Percentiles rank a stretch among this genome's conserved stretches.
These are phyloP conservation scores for Citrullus amarus DNA, from an alignment of 306 rosid species.

Conservation along the genomic window DNA sequence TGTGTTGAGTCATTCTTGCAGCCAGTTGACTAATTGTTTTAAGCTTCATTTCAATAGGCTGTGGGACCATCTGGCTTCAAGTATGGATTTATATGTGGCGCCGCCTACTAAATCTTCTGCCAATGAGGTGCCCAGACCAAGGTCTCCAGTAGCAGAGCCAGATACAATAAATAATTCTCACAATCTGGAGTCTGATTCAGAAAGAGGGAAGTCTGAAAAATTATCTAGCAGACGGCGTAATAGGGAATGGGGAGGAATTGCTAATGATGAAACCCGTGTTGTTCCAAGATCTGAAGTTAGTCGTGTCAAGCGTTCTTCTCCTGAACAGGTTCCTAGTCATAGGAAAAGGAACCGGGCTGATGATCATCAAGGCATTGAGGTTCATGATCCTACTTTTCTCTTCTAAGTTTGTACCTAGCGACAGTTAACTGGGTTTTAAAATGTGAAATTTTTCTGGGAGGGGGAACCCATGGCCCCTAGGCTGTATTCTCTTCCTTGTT, in stretches of 20 bases:
- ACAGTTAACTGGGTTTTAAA: background rate
- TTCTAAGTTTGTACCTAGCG: background rate
- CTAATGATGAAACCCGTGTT: constrained; percentile 52
- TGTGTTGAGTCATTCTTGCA: background rate
- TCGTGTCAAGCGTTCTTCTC: constrained; percentile 34
- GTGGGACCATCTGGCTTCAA: constrained; percentile 81
- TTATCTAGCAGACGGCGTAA: background rate
- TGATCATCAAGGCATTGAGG: constrained; percentile 51
- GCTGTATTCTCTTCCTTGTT: too few relatives aligned
- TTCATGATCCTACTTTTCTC: background rate
- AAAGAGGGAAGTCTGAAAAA: constrained; percentile 14
- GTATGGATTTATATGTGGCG: constrained; percentile 43
- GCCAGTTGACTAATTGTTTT: background rate
- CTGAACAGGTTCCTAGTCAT: constrained; percentile 30
- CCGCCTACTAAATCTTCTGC: constrained; percentile 25
- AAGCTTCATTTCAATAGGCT: constrained; percentile 41
- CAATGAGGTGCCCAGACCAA: constrained; percentile 35
- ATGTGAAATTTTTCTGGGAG: background rate
- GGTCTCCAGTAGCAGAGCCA: constrained; percentile 29
- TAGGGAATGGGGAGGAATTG: constrained; percentile 71
- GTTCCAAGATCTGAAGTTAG: constrained; percentile 40
- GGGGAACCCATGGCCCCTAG: too few relatives aligned
- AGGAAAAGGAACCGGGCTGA: constrained; percentile 65
- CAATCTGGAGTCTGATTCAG: constrained; percentile 39
- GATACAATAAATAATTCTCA: constrained; percentile 23